Evolutionary conservation across 371 early-diverging fungal genomes (phyloP).

Genomic region (Lichtheimia hyalospora): DNA sequence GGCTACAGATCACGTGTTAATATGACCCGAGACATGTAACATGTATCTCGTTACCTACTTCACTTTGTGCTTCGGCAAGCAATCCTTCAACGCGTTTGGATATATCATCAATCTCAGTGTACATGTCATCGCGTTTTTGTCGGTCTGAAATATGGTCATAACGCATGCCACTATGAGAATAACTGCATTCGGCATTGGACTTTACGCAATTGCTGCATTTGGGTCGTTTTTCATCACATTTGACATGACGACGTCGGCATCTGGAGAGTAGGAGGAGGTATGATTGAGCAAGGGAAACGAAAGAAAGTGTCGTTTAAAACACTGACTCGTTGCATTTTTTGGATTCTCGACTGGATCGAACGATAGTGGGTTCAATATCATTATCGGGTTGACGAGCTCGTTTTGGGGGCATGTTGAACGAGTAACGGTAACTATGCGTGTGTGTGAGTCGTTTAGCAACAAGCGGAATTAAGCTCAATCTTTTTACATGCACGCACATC

Average conservation of each 20-base stretch:
- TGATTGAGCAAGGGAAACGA: not conserved
- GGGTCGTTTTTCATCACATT: slow-evolving; percentile 24
- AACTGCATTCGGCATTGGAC: slow-evolving; percentile 23
- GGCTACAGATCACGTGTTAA: slow-evolving; percentile 7
- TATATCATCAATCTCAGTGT: slow-evolving; percentile 27
- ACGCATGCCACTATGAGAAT: slow-evolving; percentile 22
- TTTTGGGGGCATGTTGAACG: slow-evolving; percentile 8
- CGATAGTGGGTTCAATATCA: not conserved
- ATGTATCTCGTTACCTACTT: slow-evolving; percentile 5
- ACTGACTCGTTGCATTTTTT: slow-evolving; percentile 28
- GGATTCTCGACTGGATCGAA: slow-evolving; percentile 18
- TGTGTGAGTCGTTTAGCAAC: not conserved
- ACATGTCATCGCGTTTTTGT: slow-evolving; percentile 24
- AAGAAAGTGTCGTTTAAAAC: not conserved
- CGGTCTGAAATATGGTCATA: slow-evolving; percentile 26
- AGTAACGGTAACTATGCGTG: not conserved
- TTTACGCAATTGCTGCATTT: slow-evolving; percentile 23
- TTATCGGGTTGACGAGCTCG: not conserved
- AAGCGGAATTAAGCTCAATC: not conserved
- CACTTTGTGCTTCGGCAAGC: slow-evolving; percentile 10
- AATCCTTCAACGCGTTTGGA: slow-evolving; percentile 21
- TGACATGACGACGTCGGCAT: slow-evolving; percentile 28
- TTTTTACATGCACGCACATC: not conserved
- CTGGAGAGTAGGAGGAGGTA: slow-evolving; percentile 6
- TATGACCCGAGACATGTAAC: not conserved